Percentiles rank a stretch among this genome's conserved stretches.
Evolutionary conservation across 2,329 filamentous ascomycete species (phyloP).

Genomic region (Colletotrichum sp.): DNA sequence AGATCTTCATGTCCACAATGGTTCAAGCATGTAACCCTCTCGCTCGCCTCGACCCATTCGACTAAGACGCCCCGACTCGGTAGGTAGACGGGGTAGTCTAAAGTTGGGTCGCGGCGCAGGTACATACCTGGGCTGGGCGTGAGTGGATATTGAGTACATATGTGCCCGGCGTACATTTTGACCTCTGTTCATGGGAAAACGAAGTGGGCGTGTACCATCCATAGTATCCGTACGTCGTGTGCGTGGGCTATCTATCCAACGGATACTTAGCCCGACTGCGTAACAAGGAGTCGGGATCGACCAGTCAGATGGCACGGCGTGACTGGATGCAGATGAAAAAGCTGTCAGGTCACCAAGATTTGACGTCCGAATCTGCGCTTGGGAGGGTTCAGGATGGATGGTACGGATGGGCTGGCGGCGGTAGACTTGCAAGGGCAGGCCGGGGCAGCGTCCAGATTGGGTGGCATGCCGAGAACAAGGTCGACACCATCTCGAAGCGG

Average conservation of each 20-base stretch:
- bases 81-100: constrained; percentile 9
- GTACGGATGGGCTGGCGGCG: neutral
- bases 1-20: constrained; percentile 13
- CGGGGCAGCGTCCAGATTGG: constrained; percentile 19
- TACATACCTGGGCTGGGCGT: neutral
- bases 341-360: neutral
- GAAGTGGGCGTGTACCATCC: neutral
- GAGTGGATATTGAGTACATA: neutral
- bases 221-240: neutral
- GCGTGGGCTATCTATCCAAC: neutral
- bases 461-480: constrained; percentile 18
- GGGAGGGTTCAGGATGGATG: neutral
- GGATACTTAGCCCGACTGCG: neutral
- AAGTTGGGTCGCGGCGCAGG: neutral
- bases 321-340: constrained; percentile 1
- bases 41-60: neutral
- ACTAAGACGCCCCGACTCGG: neutral
- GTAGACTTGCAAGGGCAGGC: constrained; percentile 14
- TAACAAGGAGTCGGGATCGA: neutral
- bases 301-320: constrained; percentile 11
- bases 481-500: constrained; percentile 23
- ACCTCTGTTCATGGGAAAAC: neutral
- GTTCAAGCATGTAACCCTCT: constrained; percentile 9
- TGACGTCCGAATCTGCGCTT: neutral
- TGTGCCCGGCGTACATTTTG: neutral